Conservation (phyloP, 331 rosid genomes). For the Rhamnella rubrinervis region DNA sequence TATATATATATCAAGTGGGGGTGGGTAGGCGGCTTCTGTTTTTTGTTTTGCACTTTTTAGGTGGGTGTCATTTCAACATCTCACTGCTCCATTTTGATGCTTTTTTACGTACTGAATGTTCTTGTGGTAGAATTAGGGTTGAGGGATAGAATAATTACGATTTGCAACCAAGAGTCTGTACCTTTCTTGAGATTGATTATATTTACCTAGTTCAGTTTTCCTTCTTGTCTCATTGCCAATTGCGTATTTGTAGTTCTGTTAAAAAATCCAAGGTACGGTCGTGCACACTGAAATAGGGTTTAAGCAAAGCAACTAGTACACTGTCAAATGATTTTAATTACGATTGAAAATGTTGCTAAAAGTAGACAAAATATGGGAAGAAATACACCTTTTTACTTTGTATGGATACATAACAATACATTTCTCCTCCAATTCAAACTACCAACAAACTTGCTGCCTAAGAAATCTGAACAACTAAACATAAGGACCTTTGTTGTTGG, state of each 20-base stretch:
- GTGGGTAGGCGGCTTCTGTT: not conserved
- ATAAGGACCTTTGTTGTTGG: no score
- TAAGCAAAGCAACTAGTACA: no score
- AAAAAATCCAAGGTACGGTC: no score
- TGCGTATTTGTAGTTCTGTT: not conserved
- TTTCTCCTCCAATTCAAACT: not conserved
- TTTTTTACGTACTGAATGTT: not conserved
- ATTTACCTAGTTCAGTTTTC: not conserved
- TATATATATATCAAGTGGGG: not conserved
- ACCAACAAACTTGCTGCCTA: no score
- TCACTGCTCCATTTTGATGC: conserved; percentile 47
- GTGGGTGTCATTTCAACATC: conserved; percentile 15
- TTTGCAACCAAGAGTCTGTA: not conserved
- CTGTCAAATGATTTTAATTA: no score
- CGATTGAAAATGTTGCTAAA: no score
- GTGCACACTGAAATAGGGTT: no score
- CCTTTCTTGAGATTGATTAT: not conserved
- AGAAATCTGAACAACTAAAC: no score
- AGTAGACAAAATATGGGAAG: no score
- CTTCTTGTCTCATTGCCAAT: no score
- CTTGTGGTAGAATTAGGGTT: conserved; percentile 26
- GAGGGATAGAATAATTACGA: conserved; percentile 24
- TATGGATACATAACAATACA: no score
- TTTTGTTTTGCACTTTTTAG: conserved; percentile 6
- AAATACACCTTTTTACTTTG: no score